Base-by-base conservation (phyloP, 2,329 filamentous ascomycete genomes). In the Fusarium cyanostomum region DNA sequence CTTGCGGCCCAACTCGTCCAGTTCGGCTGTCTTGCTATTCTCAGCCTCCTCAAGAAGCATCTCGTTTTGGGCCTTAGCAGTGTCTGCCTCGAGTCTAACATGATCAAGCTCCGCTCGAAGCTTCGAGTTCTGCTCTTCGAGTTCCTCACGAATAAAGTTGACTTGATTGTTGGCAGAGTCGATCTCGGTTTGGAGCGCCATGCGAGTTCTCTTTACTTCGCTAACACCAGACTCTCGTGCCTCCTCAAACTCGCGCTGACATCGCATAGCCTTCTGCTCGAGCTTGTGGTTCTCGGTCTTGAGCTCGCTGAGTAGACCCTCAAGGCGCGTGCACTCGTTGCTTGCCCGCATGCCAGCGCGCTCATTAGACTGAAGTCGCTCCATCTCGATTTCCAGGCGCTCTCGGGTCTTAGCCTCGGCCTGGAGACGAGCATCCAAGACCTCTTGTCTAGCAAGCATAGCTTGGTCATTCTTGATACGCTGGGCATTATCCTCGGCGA, bases 141-240 rank as follows among this genome's bases (percentile, higher is more conserved):
- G 85, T 70, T 94, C 90, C 42, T 90, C 87, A 49, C 92, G 90
- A 26, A 94, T 88, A 52, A 90, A 85, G 71, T 96, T 94, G 75
- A 94, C 90, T 70, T 96, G 90, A 73, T 92, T 89, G 72, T 94
- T 95, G 48, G 94, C 91, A 34, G 87, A 83, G 56, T 97, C 92
- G 30, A 97, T 81, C 72, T 97, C 92, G 11, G 86, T 84, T 74
- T 96, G 90, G 81, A 97, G 83, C 5, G 92, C 84, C 62, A 89
- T 86, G 57, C 91, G 90, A 12, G 89, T 92, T 42, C 92, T 89
- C 74, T 94, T 89, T 39, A 96, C 88, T 73, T 98, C 94, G 33
- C 87, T 85, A 35, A 89, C 87, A 54, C 88, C 92, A 45, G 88
- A 89, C 70, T 97, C 92, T 62, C 90, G 87, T 9, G 92, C 91